Evolutionary conservation across 345 rosid species (phyloP).

Genomic region (Arabis alpina): DNA sequence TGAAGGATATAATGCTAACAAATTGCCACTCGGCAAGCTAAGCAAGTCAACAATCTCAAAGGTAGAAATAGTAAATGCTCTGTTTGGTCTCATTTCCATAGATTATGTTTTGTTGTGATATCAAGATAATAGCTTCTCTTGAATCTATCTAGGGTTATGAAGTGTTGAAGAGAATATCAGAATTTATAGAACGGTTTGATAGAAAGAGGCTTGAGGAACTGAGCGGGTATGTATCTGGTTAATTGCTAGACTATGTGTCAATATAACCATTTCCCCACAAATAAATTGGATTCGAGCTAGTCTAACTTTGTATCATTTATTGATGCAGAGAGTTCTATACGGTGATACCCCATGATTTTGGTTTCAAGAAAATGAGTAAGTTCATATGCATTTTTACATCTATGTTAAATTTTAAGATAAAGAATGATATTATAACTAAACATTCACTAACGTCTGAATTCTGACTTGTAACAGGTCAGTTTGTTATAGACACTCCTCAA

Average conservation of each 20-base stretch:
- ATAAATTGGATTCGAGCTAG: neutral
- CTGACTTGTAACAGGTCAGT: constrained; percentile 66
- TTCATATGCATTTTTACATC: constrained; percentile 28
- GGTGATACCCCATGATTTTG: constrained; percentile 89
- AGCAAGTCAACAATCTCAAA: constrained; percentile 70
- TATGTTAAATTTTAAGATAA: neutral
- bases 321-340: constrained; percentile 86
- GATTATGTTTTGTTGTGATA: constrained; percentile 15
- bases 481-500: constrained; percentile 82
- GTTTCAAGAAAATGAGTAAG: constrained; percentile 87
- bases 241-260: constrained; percentile 10
- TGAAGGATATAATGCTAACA: constrained; percentile 78
- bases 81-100: constrained; percentile 1
- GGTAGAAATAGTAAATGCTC: constrained; percentile 28
- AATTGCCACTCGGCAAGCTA: constrained; percentile 91
- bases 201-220: constrained; percentile 67
- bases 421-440: constrained; percentile 3
- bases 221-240: constrained; percentile 65
- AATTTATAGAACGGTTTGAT: constrained; percentile 53
- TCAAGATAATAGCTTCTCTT: constrained; percentile 26
- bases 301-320: constrained; percentile 27
- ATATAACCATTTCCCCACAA: neutral
- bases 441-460: constrained; percentile 29
- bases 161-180: constrained; percentile 76
- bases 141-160: constrained; percentile 68